These are phyloP conservation scores for Xylaria grammica DNA, from an alignment of 495 filamentous ascomycete species.

Conservation along the genomic window DNA sequence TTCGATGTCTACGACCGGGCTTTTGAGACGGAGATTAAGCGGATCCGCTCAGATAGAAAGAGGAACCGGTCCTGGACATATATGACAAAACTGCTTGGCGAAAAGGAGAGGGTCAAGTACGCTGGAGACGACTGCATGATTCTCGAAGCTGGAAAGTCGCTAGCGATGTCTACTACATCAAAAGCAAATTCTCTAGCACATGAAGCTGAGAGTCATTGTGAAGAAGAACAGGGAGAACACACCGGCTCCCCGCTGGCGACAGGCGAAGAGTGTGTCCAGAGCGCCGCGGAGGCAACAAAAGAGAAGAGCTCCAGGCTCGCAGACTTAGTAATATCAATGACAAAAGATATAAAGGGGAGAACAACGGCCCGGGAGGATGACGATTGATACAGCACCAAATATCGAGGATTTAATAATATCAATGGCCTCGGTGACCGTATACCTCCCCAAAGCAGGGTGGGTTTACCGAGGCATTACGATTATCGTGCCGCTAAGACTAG, in stretches of 20 bases:
- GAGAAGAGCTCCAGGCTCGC: conserved; percentile 34
- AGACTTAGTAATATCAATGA: conserved; percentile 28
- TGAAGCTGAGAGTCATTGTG: conserved; percentile 17
- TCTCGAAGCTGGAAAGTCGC: conserved; percentile 31
- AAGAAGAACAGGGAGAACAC: conserved; percentile 3
- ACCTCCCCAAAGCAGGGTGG: too few relatives aligned
- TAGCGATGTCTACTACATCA: conserved; percentile 18
- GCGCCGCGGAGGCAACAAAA: conserved; percentile 24
- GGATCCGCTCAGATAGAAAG: conserved; percentile 57
- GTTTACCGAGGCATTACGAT: too few relatives aligned
- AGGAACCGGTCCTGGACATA: conserved; percentile 35
- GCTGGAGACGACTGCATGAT: conserved; percentile 36
- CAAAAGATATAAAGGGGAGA: conserved; percentile 30
- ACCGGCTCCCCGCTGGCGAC: not conserved
- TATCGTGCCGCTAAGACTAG: too few relatives aligned
- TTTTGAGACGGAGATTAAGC: conserved; percentile 79
- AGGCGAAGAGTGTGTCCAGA: conserved; percentile 14
- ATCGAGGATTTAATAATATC: too few relatives aligned
- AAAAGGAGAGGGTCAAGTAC: conserved; percentile 36
- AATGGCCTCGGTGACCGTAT: too few relatives aligned
- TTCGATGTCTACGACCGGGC: conserved; percentile 88
- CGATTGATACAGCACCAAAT: not conserved
- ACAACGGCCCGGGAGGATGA: conserved; percentile 14
- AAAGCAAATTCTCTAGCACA: conserved; percentile 20
- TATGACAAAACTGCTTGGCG: conserved; percentile 34